Evolutionary conservation across 1,139 yeast species (phyloP), one percentile per base, ranked within the genome.

Genomic region (Nematodospora anomalae): DNA sequence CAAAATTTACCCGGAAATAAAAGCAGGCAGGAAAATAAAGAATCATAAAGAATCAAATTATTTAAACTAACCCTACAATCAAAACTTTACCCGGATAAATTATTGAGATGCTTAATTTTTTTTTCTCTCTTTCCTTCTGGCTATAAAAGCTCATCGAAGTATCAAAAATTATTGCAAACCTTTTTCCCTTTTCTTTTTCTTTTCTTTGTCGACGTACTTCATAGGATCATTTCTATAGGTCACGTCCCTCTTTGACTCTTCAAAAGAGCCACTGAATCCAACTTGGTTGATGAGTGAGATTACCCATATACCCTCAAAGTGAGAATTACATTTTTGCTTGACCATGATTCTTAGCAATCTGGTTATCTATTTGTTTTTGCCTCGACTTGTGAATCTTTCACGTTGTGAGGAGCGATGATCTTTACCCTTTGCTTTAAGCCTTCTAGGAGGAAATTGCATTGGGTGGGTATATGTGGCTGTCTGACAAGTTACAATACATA

Each of bases 181-280:
- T 32, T 38, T 41, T 30, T 34, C 39, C 41, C 30, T 32, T 41
- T 49, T 47, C 41, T 41, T 41, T 49, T 56, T 61, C 52, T 63
- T 58, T 66, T 67, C 71, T 65, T 49, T 62, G 73, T 66, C 74
- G 73, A 65, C 74, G 72, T 69, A 71, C 73, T 67, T 68, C 73
- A 67, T 88, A 87, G 96, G 96, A 89, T 90, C 97, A 90, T 90
- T 89, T 90, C 97, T 90, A 90, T 90, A 88, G 96, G 86, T 83
- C 83, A 86, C 95, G 95, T 87, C 95, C 85, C 94, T 85, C 94
- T 85, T 82, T 86, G 95, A 83, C 95, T 87, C 96, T n/a, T n/a
- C n/a, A n/a, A n/a, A n/a, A n/a, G n/a, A n/a, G n/a, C n/a, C 96
- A 88, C 95, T 85, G 94, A 86, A 84, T 86, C 95, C 96, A 88